A percentile compares a stretch with the other conserved stretches of the same genome.
These are phyloP conservation scores for Aspergillus candidus DNA, from an alignment of 2,329 filamentous ascomycete species.

Conservation along the genomic window DNA sequence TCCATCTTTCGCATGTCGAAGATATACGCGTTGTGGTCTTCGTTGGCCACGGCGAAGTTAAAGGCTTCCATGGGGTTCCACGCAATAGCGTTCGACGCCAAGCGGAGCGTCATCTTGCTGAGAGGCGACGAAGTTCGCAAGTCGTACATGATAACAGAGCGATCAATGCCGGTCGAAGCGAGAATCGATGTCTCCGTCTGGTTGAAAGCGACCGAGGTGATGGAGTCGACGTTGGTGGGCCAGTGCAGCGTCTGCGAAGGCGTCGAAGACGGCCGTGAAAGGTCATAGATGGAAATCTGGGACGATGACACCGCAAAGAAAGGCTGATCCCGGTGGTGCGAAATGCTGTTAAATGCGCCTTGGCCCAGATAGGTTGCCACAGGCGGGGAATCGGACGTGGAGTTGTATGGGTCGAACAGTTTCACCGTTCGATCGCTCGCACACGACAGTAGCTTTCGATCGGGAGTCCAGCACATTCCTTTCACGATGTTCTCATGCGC, in stretches of 20 bases:
- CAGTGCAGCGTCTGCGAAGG: conserved; percentile 78
- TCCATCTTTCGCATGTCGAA: conserved; percentile 94
- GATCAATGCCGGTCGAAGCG: conserved; percentile 76
- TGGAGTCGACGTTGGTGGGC: conserved; percentile 85
- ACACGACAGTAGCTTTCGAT: conserved; percentile 79
- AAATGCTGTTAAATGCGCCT: conserved; percentile 74
- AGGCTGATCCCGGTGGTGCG: conserved; percentile 72
- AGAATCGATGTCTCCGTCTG: conserved; percentile 88
- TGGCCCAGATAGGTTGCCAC: conserved; percentile 78
- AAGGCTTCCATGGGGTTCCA: conserved; percentile 98
- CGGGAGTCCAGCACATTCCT: conserved; percentile 80
- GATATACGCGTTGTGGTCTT: conserved; percentile 88
- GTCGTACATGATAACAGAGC: conserved; percentile 85
- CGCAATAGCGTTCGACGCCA: conserved; percentile 74
- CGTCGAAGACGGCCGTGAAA: conserved; percentile 67
- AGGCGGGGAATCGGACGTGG: conserved; percentile 61
- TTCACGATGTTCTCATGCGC: conserved; percentile 95
- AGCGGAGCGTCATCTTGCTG: conserved; percentile 70
- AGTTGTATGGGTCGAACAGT: conserved; percentile 83
- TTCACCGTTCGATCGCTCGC: conserved; percentile 82
- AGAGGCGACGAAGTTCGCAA: conserved; percentile 79
- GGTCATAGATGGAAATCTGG: conserved; percentile 80
- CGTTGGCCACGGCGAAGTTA: conserved; percentile 87
- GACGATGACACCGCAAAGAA: conserved; percentile 72
- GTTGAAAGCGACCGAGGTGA: conserved; percentile 84